Evolutionary conservation across 2,329 filamentous ascomycete genomes (phyloP).

Genomic region (Epichloe festucae): DNA sequence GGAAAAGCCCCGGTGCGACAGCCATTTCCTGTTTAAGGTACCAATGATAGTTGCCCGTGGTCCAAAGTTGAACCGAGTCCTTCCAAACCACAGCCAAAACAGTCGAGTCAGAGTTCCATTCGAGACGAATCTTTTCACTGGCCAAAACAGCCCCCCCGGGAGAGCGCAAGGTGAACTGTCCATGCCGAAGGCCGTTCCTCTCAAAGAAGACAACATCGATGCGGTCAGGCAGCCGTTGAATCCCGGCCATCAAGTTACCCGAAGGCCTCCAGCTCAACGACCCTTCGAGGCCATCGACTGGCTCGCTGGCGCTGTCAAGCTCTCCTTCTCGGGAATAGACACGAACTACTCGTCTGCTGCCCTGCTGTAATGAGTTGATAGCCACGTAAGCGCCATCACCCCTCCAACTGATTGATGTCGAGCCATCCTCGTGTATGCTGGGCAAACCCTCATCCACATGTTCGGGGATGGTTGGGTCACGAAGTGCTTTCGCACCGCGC

Average conservation of each 20-base stretch:
- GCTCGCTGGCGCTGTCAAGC: conserved; percentile 87
- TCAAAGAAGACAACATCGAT: conserved; percentile 90
- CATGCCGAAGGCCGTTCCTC: conserved; percentile 91
- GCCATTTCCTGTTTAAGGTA: conserved; percentile 86
- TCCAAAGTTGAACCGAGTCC: conserved; percentile 82
- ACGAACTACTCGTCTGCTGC: conserved; percentile 63
- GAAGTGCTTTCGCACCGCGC: conserved; percentile 69
- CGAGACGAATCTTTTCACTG: conserved; percentile 49
- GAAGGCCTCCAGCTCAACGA: conserved; percentile 82
- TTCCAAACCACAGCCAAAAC: conserved; percentile 70
- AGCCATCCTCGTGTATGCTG: conserved; percentile 59
- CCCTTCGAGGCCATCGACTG: conserved; percentile 81
- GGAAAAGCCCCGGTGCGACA: conserved; percentile 20
- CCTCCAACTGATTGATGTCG: conserved; percentile 73
- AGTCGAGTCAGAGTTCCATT: conserved; percentile 88
- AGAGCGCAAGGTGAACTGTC: conserved; percentile 71
- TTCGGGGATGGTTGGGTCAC: conserved; percentile 90
- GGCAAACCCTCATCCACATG: conserved; percentile 73
- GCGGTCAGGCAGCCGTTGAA: conserved; percentile 58
- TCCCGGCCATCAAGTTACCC: conserved; percentile 80
- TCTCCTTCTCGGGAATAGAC: conserved; percentile 84
- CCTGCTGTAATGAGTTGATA: conserved; percentile 63
- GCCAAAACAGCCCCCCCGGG: conserved; percentile 45
- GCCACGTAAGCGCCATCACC: conserved; percentile 88
- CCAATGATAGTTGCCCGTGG: conserved; percentile 95